These are phyloP conservation scores for Teratosphaeria viscida DNA, from an alignment of 2,329 filamentous ascomycete genomes.

Conservation along the genomic window DNA sequence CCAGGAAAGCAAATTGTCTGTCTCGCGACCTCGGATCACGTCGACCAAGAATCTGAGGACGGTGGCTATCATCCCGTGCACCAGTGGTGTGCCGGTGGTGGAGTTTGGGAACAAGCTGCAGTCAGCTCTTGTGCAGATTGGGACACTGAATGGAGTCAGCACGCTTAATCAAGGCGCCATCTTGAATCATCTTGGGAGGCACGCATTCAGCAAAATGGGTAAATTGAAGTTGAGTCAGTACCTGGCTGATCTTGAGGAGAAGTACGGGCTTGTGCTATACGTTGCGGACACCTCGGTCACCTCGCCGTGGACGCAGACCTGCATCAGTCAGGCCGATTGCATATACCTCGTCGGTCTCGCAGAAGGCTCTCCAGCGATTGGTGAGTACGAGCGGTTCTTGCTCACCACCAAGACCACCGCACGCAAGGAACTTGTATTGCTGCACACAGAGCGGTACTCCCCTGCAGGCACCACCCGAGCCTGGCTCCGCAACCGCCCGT, in stretches of 20 bases:
- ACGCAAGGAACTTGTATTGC: conserved; percentile 77
- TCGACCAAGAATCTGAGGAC: conserved; percentile 89
- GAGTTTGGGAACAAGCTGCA: conserved; percentile 88
- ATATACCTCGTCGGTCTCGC: conserved; percentile 87
- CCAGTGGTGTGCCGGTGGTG: conserved; percentile 81
- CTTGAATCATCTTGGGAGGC: conserved; percentile 84
- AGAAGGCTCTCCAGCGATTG: conserved; percentile 79
- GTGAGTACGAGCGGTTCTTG: conserved; percentile 93
- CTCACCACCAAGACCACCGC: conserved; percentile 96
- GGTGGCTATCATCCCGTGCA: conserved; percentile 83
- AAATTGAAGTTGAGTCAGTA: conserved; percentile 94
- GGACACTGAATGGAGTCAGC: conserved; percentile 78
- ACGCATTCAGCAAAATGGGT: conserved; percentile 95
- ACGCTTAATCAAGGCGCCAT: conserved; percentile 90
- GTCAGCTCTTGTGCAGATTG: conserved; percentile 80
- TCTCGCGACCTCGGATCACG: conserved; percentile 54
- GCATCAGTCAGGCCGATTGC: conserved; percentile 92
- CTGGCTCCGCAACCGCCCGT: conserved; percentile 81
- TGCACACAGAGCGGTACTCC: conserved; percentile 84
- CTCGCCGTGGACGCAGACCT: conserved; percentile 96
- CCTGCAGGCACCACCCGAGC: conserved; percentile 71
- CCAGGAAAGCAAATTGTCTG: conserved; percentile 29
- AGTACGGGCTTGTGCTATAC: conserved; percentile 90
- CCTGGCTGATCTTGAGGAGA: conserved; percentile 90
- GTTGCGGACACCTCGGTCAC: conserved; percentile 96